Evolutionary conservation across 805 yeast species (phyloP).

Genomic region (Kuraishia borneana): DNA sequence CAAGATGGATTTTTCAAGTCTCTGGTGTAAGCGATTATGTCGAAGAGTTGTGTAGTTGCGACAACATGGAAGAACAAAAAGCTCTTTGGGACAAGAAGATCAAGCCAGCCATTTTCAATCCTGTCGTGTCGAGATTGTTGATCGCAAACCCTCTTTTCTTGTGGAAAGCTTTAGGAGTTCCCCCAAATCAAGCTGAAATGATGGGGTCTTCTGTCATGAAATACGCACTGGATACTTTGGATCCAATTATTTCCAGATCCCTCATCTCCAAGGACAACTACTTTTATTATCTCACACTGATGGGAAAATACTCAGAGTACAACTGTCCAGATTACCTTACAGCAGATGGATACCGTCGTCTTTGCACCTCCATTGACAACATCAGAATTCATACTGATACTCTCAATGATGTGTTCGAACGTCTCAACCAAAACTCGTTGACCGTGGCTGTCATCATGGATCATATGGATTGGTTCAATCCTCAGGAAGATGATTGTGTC

Average conservation of each 20-base stretch:
- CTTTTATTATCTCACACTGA: constrained; percentile 61
- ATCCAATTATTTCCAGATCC: constrained; percentile 58
- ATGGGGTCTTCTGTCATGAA: constrained; percentile 63
- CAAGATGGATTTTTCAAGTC: constrained; percentile 44
- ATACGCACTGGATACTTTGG: constrained; percentile 68
- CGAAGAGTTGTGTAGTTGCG: constrained; percentile 42
- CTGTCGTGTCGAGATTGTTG: constrained; percentile 51
- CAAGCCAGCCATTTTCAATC: constrained; percentile 63
- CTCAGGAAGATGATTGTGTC: constrained; percentile 49
- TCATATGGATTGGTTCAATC: constrained; percentile 88
- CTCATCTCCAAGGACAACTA: constrained; percentile 63
- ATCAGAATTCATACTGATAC: constrained; percentile 75
- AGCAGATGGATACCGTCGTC: constrained; percentile 38
- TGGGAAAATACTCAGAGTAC: constrained; percentile 43
- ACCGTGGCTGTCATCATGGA: constrained; percentile 81
- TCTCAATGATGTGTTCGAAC: constrained; percentile 60
- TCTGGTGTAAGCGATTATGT: constrained; percentile 44
- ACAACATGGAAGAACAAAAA: constrained; percentile 50
- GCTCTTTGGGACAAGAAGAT: constrained; percentile 51
- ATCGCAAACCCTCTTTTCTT: constrained; percentile 78
- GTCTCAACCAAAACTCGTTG: constrained; percentile 49
- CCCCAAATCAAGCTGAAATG: constrained; percentile 73
- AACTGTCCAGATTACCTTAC: constrained; percentile 77
- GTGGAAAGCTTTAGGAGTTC: constrained; percentile 89
- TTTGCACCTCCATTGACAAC: constrained; percentile 50